These are phyloP conservation scores for Gaultheria prostrata DNA, from an alignment of 148 eudicot species.

Conservation along the genomic window DNA sequence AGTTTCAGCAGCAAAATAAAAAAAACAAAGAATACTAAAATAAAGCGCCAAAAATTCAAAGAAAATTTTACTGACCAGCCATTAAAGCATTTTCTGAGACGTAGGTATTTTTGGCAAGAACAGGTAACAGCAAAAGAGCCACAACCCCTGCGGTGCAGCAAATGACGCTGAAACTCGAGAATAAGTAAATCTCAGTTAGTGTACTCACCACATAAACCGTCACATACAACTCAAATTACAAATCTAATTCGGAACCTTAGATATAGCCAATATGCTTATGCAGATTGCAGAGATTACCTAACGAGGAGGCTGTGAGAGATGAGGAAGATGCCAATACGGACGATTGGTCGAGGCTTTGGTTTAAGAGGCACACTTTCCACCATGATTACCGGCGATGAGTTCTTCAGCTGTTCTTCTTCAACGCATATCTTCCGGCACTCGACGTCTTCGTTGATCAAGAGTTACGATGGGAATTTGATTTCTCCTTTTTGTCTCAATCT, in stretches of 20 bases:
- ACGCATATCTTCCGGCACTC: too few species aligned
- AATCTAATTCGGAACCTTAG: background rate
- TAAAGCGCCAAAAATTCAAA: background rate
- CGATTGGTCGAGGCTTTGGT: slow-evolving; percentile 69
- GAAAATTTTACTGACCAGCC: slow-evolving; percentile 62
- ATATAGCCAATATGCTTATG: background rate
- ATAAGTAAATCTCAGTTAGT: background rate
- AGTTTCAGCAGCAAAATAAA: background rate
- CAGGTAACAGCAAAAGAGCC: slow-evolving; percentile 76
- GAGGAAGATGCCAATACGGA: slow-evolving; percentile 65
- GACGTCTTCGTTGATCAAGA: too few species aligned
- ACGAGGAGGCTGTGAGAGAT: slow-evolving; percentile 64
- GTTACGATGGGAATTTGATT: too few species aligned
- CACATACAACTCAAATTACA: background rate
- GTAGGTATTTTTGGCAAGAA: slow-evolving; percentile 84
- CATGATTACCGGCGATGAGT: slow-evolving; percentile 13
- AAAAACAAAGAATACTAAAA: background rate
- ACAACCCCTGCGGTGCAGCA: slow-evolving; percentile 72
- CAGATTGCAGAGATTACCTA: slow-evolving; percentile 51
- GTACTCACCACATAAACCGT: background rate
- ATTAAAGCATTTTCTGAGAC: slow-evolving; percentile 91
- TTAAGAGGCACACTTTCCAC: slow-evolving; percentile 28
- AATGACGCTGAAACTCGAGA: slow-evolving; percentile 43
- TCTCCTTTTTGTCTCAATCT: too few species aligned
- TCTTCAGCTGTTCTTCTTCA: too few species aligned